Evolutionary conservation across 2,329 filamentous ascomycete genomes (phyloP), one percentile per base, ranked within the genome.

Genomic region (Neonectria magnoliae): DNA sequence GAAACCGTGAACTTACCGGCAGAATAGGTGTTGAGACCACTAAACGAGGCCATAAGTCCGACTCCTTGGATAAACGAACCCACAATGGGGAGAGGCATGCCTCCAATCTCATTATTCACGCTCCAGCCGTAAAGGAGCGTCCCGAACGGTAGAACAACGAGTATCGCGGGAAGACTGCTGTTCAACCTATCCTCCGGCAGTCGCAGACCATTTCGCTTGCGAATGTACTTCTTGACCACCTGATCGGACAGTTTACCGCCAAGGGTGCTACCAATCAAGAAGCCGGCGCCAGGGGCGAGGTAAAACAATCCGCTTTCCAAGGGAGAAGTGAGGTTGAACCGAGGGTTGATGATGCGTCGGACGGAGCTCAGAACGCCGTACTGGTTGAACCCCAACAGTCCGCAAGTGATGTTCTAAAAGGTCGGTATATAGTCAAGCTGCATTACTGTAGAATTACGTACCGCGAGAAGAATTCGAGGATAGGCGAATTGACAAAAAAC

Each of bases 281-380:
- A 92, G 0, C 90, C 90, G 48, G 83, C 85, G 0, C 90, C 90
- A 0, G 90, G 90, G 0, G 90, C 90, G 25, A 92, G 85, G 76
- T 91, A 92, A 77, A 92, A 91, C 0, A 92, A 81, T 2, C 88
- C 89, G 2, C 86, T 86, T 68, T 89, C 84, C 4, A 91, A 81
- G 0, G 90, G 89, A 0, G 84, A 84, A 0, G 85, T 85, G 11
- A 92, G 82, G 56, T 88, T 75, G 79, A 92, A 92, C n/a, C 90
- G 87, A 1, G 90, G 89, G 68, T 91, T 92, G 18, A 92, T 80
- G 2, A 91, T 85, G 68, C 89, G 90, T 16, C 90, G 86, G 50
- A 91, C 90, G 0, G 86, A 86, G 0, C 87, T 89, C 2, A 90
- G 80, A 0, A 90, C 79, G 1, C 81, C 83, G 73, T 90, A 90